Conservation (phyloP, 306 rosid genomes). For the Quercus aquifolioides region DNA sequence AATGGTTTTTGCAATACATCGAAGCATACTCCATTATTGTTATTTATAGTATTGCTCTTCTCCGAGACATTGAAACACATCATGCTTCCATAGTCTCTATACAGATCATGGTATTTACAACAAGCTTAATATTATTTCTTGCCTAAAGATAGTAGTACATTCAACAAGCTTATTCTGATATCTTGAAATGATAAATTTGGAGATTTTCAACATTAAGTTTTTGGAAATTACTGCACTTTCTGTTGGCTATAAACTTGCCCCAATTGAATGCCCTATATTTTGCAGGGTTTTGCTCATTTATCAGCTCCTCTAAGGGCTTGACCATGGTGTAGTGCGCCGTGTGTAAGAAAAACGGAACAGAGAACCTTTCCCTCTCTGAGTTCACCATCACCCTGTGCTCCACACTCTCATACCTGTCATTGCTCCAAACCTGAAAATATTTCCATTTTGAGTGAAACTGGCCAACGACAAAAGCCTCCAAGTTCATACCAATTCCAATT, state of each 20-base stretch:
- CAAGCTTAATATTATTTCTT: background rate
- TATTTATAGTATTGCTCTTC: too few relatives aligned
- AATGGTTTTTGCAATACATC: too few relatives aligned
- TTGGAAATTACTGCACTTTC: conserved; percentile 36
- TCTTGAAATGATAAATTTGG: conserved; percentile 43
- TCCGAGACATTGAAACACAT: too few relatives aligned
- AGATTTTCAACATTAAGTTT: conserved; percentile 45
- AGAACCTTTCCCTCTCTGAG: conserved; percentile 1
- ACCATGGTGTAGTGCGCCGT: conserved; percentile 54
- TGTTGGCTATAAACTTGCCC: conserved; percentile 48
- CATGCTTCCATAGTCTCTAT: too few relatives aligned
- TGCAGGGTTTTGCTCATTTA: conserved; percentile 33
- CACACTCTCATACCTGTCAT: conserved; percentile 58
- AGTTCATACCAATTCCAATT: too few relatives aligned
- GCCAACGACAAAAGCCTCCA: background rate
- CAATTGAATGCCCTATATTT: conserved; percentile 48
- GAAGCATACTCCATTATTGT: too few relatives aligned
- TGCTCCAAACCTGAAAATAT: conserved; percentile 70
- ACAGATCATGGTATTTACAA: background rate
- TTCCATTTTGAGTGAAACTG: background rate
- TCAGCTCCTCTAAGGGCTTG: conserved; percentile 41
- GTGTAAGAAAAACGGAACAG: conserved; percentile 50
- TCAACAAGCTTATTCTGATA: background rate
- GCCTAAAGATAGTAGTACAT: background rate
- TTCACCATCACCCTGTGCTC: conserved; percentile 61